phyloP scores from a whole-genome alignment of 2,329 filamentous ascomycete genomes.

The Diaporthe ilicicola region DNA sequence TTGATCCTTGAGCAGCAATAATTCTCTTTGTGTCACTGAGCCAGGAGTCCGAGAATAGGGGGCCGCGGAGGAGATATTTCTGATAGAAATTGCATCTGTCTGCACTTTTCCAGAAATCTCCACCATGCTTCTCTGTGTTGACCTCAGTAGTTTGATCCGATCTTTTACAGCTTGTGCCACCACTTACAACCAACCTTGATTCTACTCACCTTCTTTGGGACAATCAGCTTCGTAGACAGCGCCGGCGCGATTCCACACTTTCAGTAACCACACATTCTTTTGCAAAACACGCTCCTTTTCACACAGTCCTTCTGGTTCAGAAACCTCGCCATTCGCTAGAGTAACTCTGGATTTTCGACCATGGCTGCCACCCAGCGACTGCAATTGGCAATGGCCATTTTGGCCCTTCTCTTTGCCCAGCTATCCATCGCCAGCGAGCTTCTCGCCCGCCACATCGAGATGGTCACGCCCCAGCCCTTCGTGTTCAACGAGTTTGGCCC shows the following conservation, averaged over 20 bases:
- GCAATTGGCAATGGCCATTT: neutral
- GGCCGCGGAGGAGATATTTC: neutral
- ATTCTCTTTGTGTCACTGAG: constrained; percentile 5
- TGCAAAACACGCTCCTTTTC: neutral
- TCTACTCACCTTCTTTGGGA: neutral
- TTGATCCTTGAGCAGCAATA: neutral
- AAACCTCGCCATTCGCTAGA: neutral
- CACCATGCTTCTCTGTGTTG: neutral
- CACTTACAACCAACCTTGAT: neutral
- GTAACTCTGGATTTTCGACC: neutral
- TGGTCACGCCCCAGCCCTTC: constrained; percentile 67
- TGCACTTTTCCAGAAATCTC: neutral
- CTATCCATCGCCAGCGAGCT: neutral
- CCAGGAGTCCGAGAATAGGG: neutral
- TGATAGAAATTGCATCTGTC: neutral
- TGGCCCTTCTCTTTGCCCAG: neutral
- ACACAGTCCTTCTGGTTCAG: neutral
- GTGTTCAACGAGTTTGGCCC: constrained; percentile 45
- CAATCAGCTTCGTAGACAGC: neutral
- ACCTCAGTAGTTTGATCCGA: neutral
- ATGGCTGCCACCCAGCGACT: neutral
- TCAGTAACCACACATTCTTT: neutral
- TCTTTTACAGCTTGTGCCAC: neutral
- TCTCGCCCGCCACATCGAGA: constrained; percentile 62
- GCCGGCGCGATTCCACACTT: neutral